Evolutionary conservation across 108 stramenopile genomes (phyloP), one percentile per base, ranked within the genome.

Genomic region (Heterococcus sp.): DNA sequence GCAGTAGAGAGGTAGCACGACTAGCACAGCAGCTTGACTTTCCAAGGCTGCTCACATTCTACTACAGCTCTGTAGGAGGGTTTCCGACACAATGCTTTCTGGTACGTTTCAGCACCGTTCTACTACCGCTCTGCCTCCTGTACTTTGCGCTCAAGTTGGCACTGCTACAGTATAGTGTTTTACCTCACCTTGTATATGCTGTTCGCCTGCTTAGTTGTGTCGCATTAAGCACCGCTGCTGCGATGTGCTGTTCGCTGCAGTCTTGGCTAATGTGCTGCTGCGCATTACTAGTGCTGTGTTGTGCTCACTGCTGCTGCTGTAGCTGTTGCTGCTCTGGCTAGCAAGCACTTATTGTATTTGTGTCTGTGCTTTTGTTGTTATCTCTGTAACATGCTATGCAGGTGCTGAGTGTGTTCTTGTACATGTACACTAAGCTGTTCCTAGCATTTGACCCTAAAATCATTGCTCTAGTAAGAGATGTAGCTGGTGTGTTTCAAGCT

Each of bases 401-500:
- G 46, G 21, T 58, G 14, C 21, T 58, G 14, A 58, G 46, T 21
- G 46, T 58, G 21, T 58, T 58, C 46, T 8, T 58, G 14, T 58
- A 58, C 46, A 58, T 58, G 46, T 58, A 58, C 46, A 14, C 46
- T 8, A 58, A 58, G 46, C 46, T 58, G 14, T 58, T 58, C 46
- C 46, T 58, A 14, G 46, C 46, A 8, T 58, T 58, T 58, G 46
- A 58, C 14, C 46, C 46, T 32, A 39, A 34, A 46, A 58, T 14
- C 46, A 21, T 21, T 58, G 14, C 8, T 8, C 46, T 58, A 8
- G 67, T 80, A 38, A 46, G 28, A 2, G 72, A 73, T 39, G 66
- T 38, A 2, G 76, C 35, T 5, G 70, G 37, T 26, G 79, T 80
- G 65, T 35, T 80, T 14, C 46, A 80, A n/a, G 68, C 65, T 5